Evolutionary conservation across 768 basidiomycete genomes (phyloP).

Genomic region (Hirschioporus abietinus): DNA sequence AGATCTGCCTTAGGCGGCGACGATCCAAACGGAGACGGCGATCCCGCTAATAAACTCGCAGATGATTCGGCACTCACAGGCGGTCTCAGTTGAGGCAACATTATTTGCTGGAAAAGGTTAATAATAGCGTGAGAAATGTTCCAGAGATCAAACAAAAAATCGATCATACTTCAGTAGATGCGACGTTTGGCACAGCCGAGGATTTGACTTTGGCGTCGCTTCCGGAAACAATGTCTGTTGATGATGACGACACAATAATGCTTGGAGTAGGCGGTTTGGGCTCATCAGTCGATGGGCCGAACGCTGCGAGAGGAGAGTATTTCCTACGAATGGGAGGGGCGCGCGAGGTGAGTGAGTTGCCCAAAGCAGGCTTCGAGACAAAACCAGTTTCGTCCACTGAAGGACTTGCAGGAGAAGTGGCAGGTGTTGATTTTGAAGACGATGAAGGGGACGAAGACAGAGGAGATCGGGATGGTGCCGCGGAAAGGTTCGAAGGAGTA

Average conservation of each 20-base stretch:
- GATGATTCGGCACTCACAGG: background rate
- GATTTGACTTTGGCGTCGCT: conserved; percentile 6
- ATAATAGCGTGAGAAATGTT: background rate
- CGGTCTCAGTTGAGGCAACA: background rate
- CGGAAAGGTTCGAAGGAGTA: background rate
- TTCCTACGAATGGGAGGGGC: conserved; percentile 15
- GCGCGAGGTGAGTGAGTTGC: background rate
- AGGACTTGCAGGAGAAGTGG: conserved; percentile 7
- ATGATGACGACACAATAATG: background rate
- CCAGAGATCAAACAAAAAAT: conserved; percentile 37
- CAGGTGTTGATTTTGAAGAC: conserved; percentile 5
- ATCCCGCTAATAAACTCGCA: background rate
- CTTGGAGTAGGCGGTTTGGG: background rate
- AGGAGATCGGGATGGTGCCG: conserved; percentile 7
- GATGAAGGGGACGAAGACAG: conserved; percentile 8
- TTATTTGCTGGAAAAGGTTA: background rate
- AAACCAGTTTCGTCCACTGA: background rate
- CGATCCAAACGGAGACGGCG: background rate
- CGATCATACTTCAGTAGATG: conserved; percentile 41
- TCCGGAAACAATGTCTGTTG: conserved; percentile 5
- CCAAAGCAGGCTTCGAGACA: background rate
- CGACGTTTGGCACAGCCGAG: conserved; percentile 8
- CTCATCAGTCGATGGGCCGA: conserved; percentile 12
- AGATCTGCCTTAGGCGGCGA: background rate
- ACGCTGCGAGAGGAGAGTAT: conserved; percentile 23